Base-by-base conservation (phyloP, 2,329 filamentous ascomycete species). In the Ophiostoma australiae region DNA sequence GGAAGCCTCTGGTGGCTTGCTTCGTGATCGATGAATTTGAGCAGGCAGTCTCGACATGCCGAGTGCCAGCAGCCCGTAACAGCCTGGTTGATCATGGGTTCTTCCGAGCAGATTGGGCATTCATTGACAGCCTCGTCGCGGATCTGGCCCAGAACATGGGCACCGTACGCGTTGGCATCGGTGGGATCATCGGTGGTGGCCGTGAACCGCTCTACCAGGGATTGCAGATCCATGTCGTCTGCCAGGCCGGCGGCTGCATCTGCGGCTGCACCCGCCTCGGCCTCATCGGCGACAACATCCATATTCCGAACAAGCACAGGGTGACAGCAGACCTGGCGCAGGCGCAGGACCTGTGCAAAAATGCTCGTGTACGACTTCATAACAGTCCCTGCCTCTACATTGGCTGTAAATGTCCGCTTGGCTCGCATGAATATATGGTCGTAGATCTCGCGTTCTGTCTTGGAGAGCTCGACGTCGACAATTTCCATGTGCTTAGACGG, bases 11-110 rank as follows among this genome's bases (percentile, higher is more conserved):
- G 89, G 72, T 90, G 92, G 75, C 92, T 89, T 4, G 85, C 90
- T 78, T 97, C 91, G 76, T 97, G 93, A 73, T 91, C 89, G 77
- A 99, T 96, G 76, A 93, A 97, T 75, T 93, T 89, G 1, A 96
- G 82, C n/a, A 98, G 82, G 76, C 95, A 99, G 73, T 92, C 90
- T 80, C 95, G 97, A 82, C 95, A 99, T 0, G 95, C 94, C 44
- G 92, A 97, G 79, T 99, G 95, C 93, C 95, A 99, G 80, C 95
- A 99, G 0, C 93, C 92, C 0, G 95, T 98, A 1, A 99, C 95
- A 0, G 91, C 91, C 77, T 97, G 94, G 70, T 97, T 91, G 58
- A 92, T 87, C 93, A 98, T 98, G 3, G 94, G 93, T 78, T 98
- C 95, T 79, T 98, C 94, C 4, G 92, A 89, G 80, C 95, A 99